These are phyloP conservation scores for Gracilariopsis chorda DNA, from an alignment of 23 red algal genomes.

Conservation along the genomic window DNA sequence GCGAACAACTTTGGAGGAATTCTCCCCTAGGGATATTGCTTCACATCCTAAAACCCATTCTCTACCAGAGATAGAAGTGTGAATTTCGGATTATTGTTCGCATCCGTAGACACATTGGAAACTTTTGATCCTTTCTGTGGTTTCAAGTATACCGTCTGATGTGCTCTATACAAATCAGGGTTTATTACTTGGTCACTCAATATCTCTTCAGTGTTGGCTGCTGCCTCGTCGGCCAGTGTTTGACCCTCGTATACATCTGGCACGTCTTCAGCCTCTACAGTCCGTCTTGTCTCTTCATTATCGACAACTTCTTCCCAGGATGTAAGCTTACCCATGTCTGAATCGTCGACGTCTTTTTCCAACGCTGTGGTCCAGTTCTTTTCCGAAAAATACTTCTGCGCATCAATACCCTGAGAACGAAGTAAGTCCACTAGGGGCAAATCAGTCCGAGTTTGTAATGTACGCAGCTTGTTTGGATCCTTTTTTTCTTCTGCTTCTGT, in stretches of 20 bases:
- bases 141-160: background rate
- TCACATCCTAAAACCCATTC: too few species aligned
- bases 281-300: slow-evolving; percentile 35
- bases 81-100: too few species aligned
- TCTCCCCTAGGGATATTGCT: too few species aligned
- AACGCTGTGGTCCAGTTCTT: too few species aligned
- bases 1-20: too few species aligned
- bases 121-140: too few species aligned
- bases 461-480: background rate
- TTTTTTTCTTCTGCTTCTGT: background rate
- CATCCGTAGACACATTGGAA: too few species aligned
- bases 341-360: too few species aligned
- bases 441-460: slow-evolving; percentile 14
- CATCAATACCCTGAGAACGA: slow-evolving; percentile 48
- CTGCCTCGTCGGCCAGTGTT: slow-evolving; percentile 12
- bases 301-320: too few species aligned
- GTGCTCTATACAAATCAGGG: background rate
- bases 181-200: slow-evolving; percentile 53
- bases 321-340: too few species aligned
- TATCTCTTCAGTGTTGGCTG: slow-evolving; percentile 18
- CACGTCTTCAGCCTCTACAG: slow-evolving; percentile 20
- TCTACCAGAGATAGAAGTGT: too few species aligned
- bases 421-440: slow-evolving; percentile 45
- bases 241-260: background rate
- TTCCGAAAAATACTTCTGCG: background rate